Conservation (phyloP, 768 basidiomycete genomes). For the Tephrocybe sp. region DNA sequence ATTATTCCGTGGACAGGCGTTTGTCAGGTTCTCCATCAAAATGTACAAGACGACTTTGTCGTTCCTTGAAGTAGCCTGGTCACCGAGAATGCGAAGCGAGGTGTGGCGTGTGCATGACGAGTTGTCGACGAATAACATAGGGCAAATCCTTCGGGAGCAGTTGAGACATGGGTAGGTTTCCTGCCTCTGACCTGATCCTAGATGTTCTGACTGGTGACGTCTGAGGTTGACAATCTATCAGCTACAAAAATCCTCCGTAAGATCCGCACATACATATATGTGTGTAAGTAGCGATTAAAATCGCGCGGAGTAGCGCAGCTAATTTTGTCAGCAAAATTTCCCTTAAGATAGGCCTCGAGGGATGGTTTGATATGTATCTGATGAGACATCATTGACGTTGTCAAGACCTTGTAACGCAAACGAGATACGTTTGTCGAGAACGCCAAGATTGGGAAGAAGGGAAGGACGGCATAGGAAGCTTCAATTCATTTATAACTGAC, state of each 20-base stretch:
- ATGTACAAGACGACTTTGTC: not conserved
- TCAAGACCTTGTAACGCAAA: not conserved
- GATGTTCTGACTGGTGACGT: not conserved
- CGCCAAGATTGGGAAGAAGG: constrained; percentile 2
- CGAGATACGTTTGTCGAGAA: not conserved
- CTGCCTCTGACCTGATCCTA: not conserved
- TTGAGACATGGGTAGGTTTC: no score
- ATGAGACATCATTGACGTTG: constrained; percentile 1
- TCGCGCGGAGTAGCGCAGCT: not conserved
- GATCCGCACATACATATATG: not conserved
- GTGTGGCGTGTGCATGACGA: not conserved
- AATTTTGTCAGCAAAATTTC: not conserved
- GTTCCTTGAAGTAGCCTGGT: not conserved
- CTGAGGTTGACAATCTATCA: not conserved
- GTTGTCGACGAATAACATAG: not conserved
- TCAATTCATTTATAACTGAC: not conserved
- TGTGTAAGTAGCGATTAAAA: not conserved
- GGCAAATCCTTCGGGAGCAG: no score
- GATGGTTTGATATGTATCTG: constrained; percentile 8
- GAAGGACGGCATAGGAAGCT: not conserved
- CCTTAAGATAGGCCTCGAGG: not conserved
- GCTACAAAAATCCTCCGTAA: not conserved
- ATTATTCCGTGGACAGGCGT: no score
- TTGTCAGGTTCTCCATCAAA: no score
- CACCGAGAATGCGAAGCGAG: not conserved